A percentile compares a stretch with the other conserved stretches of the same genome.
Conservation (phyloP, 441 rosid species). For the Codiaeum variegatum region DNA sequence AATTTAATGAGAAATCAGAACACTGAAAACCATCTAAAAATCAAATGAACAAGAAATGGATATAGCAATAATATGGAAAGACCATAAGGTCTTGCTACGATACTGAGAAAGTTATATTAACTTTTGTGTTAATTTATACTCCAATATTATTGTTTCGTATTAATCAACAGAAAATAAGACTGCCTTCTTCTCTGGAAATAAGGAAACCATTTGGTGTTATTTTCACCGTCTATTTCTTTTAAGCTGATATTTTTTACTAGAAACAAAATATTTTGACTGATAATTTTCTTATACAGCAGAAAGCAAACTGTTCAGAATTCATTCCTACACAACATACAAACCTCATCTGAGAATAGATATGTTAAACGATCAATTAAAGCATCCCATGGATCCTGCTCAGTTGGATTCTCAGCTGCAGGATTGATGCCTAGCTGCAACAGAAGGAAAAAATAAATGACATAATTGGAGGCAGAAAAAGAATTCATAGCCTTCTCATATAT, state of each 20-base stretch:
- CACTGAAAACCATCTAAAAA: neutral
- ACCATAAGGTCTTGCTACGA: neutral
- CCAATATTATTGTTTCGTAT: neutral
- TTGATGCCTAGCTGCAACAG: conserved; percentile 65
- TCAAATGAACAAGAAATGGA: no score
- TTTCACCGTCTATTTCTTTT: neutral
- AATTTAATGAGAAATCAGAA: neutral
- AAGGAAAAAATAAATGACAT: conserved; percentile 11
- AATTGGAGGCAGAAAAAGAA: neutral
- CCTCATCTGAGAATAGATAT: conserved; percentile 74
- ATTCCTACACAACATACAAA: conserved; percentile 32
- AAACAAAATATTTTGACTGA: neutral
- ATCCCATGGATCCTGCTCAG: conserved; percentile 63
- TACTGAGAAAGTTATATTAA: neutral
- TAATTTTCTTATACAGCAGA: neutral
- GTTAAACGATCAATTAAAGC: conserved; percentile 50
- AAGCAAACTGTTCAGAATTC: conserved; percentile 8
- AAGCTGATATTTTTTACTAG: neutral
- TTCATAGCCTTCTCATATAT: neutral
- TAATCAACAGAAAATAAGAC: neutral
- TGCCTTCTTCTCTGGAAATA: neutral
- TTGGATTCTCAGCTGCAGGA: conserved; percentile 40
- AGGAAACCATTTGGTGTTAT: neutral
- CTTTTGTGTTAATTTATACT: neutral
- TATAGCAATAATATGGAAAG: neutral